Evolutionary conservation across 2,329 filamentous ascomycete species (phyloP), one percentile per base, ranked within the genome.

Genomic region (Aspergillus amoenus): DNA sequence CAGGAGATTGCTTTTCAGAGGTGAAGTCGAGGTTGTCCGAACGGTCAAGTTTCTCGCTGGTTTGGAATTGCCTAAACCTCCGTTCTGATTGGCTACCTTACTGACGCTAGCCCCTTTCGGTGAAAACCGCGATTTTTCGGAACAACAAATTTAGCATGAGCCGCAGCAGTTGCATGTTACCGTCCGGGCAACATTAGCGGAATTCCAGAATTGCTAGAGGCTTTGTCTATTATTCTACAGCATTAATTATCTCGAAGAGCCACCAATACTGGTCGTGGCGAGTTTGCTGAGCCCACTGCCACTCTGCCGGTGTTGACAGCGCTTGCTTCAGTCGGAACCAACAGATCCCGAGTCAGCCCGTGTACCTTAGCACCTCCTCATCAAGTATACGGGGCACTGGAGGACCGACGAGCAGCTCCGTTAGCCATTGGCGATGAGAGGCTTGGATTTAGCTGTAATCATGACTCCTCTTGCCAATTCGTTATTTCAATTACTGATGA

Each of bases 101-200:
- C 34, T 52, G 62, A 54, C 61, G 60, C 63, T 68, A 68, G 65
- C 66, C 65, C 53, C 58, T 64, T 66, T 73, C 68, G 69, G 70
- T 69, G 66, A 73, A 72, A 73, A 72, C 70, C 71, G 71, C 66
- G 66, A 70, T 54, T 66, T 66, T 61, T 70, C 69, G 69, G 70
- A 70, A 67, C 63, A 63, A 58, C 64, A 64, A 57, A 58, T 66
- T 61, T 56, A 57, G 37, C 42, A 18, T n/a, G 44, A 51, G 24
- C 45, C 48, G 41, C 49, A n/a, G 45, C 41, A 42, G 30, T 37
- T 44, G 39, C 42, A 44, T 45, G 48, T 18, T 24, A 51, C 48
- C 48, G 34, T 13, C 4, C 9, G 9, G 18, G 11, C 40, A 42
- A 11, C 17, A 17, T 12, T 11, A 17, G 27, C 27, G 11, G 27